Conservation (phyloP, 176 grass and related monocot genomes). For the Leersia perrieri region DNA sequence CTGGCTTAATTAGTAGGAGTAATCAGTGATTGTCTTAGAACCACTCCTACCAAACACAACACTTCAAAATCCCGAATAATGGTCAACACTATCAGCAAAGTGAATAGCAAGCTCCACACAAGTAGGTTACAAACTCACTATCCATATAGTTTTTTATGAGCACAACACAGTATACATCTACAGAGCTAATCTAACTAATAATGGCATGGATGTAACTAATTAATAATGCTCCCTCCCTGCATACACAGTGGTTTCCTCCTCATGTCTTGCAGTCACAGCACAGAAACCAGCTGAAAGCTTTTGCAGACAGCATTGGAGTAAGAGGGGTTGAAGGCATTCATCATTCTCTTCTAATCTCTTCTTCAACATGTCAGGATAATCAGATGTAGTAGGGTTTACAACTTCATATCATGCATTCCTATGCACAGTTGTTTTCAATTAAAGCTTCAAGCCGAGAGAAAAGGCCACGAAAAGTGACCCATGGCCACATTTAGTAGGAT, state of each 20-base stretch:
- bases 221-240: too few species aligned
- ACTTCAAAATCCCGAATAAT: neutral
- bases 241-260: neutral
- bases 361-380: slow-evolving; percentile 36
- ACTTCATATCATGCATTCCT: neutral
- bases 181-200: neutral
- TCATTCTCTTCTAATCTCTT: slow-evolving; percentile 50
- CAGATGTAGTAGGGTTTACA: neutral
- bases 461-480: neutral
- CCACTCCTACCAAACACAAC: neutral
- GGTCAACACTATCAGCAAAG: too few species aligned
- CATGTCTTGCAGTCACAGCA: neutral
- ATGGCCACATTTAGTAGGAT: neutral
- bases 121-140: neutral
- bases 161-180: neutral
- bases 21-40: neutral
- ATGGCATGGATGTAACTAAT: too few species aligned
- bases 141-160: neutral
- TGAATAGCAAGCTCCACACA: too few species aligned
- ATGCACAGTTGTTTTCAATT: neutral
- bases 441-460: neutral
- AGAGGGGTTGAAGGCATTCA: slow-evolving; percentile 30
- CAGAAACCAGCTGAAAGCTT: neutral
- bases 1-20: neutral
- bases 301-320: neutral